Base-by-base conservation (phyloP, 192 early-diverging fungal genomes). In the Coemansia brasiliensis region DNA sequence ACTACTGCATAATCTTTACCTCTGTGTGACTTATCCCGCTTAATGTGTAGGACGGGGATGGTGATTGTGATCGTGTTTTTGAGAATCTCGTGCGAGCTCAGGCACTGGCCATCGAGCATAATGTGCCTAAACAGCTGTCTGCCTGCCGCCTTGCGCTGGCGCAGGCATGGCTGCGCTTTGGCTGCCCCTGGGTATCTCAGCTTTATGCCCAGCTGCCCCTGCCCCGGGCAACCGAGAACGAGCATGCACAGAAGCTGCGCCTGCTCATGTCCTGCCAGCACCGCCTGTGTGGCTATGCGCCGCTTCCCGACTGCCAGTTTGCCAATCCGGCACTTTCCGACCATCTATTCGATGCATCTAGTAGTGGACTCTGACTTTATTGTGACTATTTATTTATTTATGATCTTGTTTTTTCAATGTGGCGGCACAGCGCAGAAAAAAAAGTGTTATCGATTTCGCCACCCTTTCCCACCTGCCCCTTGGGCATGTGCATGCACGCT, bases 91-190 rank as follows among this genome's bases (percentile, higher is more conserved):
- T 61, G 13, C 56, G 35, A 0, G 58, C 61, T 1, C 67, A 26
- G 5, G 74, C 68, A 0, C 41, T 77, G 35, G 49, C 66, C 0
- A 35, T 49, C 21, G 67, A 70, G 40, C 57, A 67, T 27, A 56
- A 41, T 13, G 52, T 71, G 44, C 21, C 20, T 6, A 45, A 39
- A n/a, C 52, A 63, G 37, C 57, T 46, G 5, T 39, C 21, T 7
- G 45, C 60, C 4, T 64, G 60, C 56, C 55, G 53, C 17, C 39
- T 62, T 25, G 49, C 51, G 1, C 62, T 59, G 3, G 54, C 73
- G 0, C 55, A 63, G 1, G 73, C 59, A 15, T 76, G 67, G 67
- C 46, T 51, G 55, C 42, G 40, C 3, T 35, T 58, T 21, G 63
- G 57, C 18, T 20, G 53, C 21, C 51, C 9, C 15, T 56, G 62